phyloP scores from a whole-genome alignment of 2,329 filamentous ascomycete genomes.

The Ophiostoma australiae region DNA sequence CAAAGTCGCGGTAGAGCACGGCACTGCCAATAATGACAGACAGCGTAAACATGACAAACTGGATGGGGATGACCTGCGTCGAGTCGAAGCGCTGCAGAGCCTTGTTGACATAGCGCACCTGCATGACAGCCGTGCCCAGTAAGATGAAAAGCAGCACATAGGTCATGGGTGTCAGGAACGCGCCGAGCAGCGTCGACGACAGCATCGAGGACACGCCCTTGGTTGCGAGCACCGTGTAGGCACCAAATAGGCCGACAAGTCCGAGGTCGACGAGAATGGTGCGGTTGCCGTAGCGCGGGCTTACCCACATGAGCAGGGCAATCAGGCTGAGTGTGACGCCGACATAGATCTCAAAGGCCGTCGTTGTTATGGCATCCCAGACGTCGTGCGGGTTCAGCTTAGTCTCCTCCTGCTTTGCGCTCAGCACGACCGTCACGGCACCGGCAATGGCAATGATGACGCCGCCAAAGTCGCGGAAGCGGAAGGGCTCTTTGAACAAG shows the following conservation, averaged over 20 bases:
- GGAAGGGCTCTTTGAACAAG: slow-evolving; percentile 86
- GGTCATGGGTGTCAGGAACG: slow-evolving; percentile 85
- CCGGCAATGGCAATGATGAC: slow-evolving; percentile 82
- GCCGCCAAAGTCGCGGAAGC: slow-evolving; percentile 77
- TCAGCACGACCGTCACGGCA: slow-evolving; percentile 87
- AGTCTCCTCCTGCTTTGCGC: slow-evolving; percentile 80
- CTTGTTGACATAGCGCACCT: slow-evolving; percentile 93
- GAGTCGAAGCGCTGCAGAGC: slow-evolving; percentile 88
- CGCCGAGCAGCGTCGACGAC: slow-evolving; percentile 82
- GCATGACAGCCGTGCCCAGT: slow-evolving; percentile 82
- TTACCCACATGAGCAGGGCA: slow-evolving; percentile 70
- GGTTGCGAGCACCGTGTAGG: slow-evolving; percentile 93
- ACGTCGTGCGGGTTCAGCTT: slow-evolving; percentile 89
- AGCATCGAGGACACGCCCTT: slow-evolving; percentile 95
- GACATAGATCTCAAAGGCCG: slow-evolving; percentile 88
- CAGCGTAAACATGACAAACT: slow-evolving; percentile 94
- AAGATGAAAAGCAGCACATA: slow-evolving; percentile 80
- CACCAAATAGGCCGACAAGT: slow-evolving; percentile 87
- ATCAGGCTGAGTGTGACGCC: slow-evolving; percentile 72
- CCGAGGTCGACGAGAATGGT: slow-evolving; percentile 90
- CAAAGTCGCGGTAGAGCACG: slow-evolving; percentile 89
- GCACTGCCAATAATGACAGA: slow-evolving; percentile 94
- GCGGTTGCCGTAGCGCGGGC: slow-evolving; percentile 74
- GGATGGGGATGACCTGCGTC: slow-evolving; percentile 94
- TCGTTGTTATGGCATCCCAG: slow-evolving; percentile 78